These are phyloP conservation scores for Pseudonitzschia multistriata DNA, from an alignment of 108 stramenopile genomes.

Conservation along the genomic window DNA sequence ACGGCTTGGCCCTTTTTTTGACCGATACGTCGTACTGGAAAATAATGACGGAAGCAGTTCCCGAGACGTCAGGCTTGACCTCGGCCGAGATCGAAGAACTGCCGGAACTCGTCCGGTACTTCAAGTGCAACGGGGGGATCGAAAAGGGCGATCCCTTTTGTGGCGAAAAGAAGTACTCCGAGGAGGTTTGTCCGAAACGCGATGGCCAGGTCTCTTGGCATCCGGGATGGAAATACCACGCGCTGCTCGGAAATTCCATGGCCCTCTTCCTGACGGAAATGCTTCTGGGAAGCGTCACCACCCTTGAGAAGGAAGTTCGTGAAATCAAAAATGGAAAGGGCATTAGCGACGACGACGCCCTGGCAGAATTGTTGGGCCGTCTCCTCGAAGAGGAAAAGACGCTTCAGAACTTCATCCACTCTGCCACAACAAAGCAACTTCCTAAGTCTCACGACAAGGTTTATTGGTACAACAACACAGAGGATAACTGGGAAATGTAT, in stretches of 20 bases:
- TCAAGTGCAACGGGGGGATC: conserved; percentile 27
- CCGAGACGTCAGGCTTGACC: conserved; percentile 19
- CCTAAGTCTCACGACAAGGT: background rate
- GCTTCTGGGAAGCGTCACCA: conserved; percentile 19
- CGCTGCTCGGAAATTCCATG: conserved; percentile 38
- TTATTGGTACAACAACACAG: conserved; percentile 11
- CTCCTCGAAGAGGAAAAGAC: background rate
- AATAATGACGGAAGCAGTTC: conserved; percentile 17
- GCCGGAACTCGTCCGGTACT: conserved; percentile 30
- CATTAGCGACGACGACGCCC: background rate
- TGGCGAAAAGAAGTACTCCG: conserved; percentile 23
- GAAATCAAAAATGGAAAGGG: background rate
- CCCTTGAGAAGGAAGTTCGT: background rate
- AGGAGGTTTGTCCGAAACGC: conserved; percentile 11
- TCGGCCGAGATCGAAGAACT: conserved; percentile 14
- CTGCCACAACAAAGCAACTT: background rate
- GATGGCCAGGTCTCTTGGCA: conserved; percentile 31
- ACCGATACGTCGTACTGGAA: background rate
- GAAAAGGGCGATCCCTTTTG: conserved; percentile 44
- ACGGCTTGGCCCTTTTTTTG: conserved; percentile 22
- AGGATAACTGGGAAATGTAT: background rate
- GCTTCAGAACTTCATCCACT: background rate
- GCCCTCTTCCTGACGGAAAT: conserved; percentile 36
- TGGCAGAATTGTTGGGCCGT: background rate
- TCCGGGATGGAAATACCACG: conserved; percentile 44